Conservation (phyloP, 2,329 filamentous ascomycete species). For the Apiospora sp. region DNA sequence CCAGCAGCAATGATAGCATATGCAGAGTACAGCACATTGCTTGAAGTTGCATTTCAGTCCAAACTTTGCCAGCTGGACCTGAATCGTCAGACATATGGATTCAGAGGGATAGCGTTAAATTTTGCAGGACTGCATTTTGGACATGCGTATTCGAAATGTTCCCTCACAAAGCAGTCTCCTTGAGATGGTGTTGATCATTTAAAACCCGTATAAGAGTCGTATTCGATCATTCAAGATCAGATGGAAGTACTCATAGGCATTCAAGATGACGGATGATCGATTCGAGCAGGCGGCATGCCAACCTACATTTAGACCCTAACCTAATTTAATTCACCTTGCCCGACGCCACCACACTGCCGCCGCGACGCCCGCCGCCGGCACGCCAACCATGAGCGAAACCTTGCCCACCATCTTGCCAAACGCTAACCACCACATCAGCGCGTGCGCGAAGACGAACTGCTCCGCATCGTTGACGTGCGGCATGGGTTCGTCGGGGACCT, state of each 20-base stretch:
- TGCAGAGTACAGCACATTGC: not conserved
- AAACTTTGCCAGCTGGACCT: not conserved
- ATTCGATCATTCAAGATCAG: not conserved
- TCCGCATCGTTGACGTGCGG: constrained; percentile 55
- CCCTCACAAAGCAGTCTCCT: not conserved
- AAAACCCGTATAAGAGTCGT: not conserved
- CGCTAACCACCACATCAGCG: constrained; percentile 8
- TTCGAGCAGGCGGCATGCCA: not conserved
- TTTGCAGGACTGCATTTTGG: too few relatives aligned
- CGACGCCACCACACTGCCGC: constrained; percentile 9
- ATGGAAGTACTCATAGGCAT: too few relatives aligned
- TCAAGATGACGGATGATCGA: not conserved
- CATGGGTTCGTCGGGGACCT: constrained; percentile 47
- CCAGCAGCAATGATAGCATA: not conserved
- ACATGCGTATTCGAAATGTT: not conserved
- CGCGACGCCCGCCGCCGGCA: not conserved
- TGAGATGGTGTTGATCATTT: not conserved
- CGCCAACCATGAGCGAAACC: constrained; percentile 18
- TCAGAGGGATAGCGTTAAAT: too few relatives aligned
- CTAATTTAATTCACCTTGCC: not conserved
- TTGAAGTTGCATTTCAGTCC: not conserved
- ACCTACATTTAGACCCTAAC: too few relatives aligned
- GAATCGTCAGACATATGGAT: too few relatives aligned
- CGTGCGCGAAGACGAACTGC: constrained; percentile 6
- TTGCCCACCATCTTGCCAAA: constrained; percentile 17